Conservation (phyloP, 371 early-diverging fungal species). For the Haplosporangium sp. region DNA sequence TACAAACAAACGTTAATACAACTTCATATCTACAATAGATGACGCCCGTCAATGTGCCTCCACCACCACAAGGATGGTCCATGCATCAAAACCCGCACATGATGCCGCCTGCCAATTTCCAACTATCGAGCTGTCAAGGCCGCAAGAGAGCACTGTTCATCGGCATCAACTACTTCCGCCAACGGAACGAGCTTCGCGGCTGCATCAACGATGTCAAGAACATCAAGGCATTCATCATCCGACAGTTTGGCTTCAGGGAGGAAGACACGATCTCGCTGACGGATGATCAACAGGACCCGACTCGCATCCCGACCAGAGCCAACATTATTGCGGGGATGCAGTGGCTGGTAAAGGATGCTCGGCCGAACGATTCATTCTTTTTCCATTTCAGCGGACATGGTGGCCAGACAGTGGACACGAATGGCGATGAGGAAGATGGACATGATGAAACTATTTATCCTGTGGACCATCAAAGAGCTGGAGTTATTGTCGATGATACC, state of each 20-base stretch:
- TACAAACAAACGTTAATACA: not conserved
- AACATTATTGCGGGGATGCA: slow-evolving; percentile 92
- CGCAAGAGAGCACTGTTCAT: slow-evolving; percentile 88
- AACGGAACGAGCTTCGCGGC: slow-evolving; percentile 73
- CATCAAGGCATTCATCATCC: slow-evolving; percentile 79
- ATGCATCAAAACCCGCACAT: slow-evolving; percentile 25
- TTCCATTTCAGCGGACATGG: slow-evolving; percentile 96
- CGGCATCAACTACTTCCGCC: slow-evolving; percentile 91
- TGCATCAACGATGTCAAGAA: slow-evolving; percentile 95
- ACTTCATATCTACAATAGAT: slow-evolving; percentile 10
- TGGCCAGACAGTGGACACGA: slow-evolving; percentile 69
- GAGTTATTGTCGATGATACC: slow-evolving; percentile 89
- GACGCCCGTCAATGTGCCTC: slow-evolving; percentile 33
- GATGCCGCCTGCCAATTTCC: slow-evolving; percentile 54
- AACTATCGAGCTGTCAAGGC: slow-evolving; percentile 80
- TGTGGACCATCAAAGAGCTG: slow-evolving; percentile 83
- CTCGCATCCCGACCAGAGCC: slow-evolving; percentile 77
- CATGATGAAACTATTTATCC: slow-evolving; percentile 88
- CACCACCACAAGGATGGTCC: slow-evolving; percentile 44
- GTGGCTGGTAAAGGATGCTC: slow-evolving; percentile 90
- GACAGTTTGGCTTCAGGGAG: slow-evolving; percentile 74
- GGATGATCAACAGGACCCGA: slow-evolving; percentile 81
- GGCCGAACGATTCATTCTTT: slow-evolving; percentile 88
- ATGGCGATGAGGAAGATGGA: slow-evolving; percentile 90
- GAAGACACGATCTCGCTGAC: slow-evolving; percentile 85